Conservation (phyloP, 1,284 basidiomycete species). For the Trichosporon faecale region DNA sequence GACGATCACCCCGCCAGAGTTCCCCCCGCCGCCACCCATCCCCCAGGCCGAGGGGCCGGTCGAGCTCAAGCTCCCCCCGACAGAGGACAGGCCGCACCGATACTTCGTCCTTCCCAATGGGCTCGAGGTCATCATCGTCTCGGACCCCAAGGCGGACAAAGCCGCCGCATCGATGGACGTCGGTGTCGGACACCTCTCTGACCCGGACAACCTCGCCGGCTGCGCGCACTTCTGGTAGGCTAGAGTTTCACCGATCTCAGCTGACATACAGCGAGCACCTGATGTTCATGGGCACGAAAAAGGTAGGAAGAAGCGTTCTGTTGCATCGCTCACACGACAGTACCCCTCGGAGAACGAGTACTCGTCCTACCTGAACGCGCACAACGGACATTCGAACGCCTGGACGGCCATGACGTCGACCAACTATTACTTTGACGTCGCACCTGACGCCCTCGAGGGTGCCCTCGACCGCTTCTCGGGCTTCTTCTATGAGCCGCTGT, state of each 20-base stretch:
- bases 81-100: conserved; percentile 73
- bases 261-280: conserved; percentile 84
- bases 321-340: conserved; percentile 56
- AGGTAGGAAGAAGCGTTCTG: conserved; percentile 30
- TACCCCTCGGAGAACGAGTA: conserved; percentile 93
- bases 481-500: conserved; percentile 92
- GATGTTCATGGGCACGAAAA: conserved; percentile 70
- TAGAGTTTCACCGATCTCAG: not conserved
- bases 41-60: conserved; percentile 51
- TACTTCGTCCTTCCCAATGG: conserved; percentile 83
- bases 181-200: conserved; percentile 87
- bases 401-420: conserved; percentile 92
- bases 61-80: conserved; percentile 60
- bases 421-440: conserved; percentile 78
- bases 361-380: conserved; percentile 81
- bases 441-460: conserved; percentile 75
- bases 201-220: conserved; percentile 68
- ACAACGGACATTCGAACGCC: conserved; percentile 90
- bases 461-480: conserved; percentile 88
- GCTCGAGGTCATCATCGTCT: conserved; percentile 78
- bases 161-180: conserved; percentile 93
- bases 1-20: conserved; percentile 14
- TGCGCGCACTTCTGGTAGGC: conserved; percentile 52
- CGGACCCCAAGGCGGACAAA: conserved; percentile 87
- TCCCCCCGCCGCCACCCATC: conserved; percentile 39